Base-by-base conservation (phyloP, 495 filamentous ascomycete species). In the Sordaria brevicollis region DNA sequence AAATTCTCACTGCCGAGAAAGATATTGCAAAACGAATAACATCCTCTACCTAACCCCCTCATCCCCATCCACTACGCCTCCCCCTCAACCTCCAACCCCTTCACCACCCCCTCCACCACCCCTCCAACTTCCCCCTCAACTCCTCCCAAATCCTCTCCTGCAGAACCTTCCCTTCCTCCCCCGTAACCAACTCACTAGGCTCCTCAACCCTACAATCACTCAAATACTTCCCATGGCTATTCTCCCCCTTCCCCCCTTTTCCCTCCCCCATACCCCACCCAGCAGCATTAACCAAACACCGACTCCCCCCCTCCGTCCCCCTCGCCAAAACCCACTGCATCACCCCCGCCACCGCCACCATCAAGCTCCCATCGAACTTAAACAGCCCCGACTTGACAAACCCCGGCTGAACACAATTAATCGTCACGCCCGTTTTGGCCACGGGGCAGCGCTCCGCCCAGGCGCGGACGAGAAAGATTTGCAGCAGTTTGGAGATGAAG, bases 61-160 rank as follows among this genome's bases (percentile, higher is more conserved):
- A n/a, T n/a, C n/a, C n/a, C n/a, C n/a, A n/a, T n/a, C n/a, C n/a
- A n/a, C n/a, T n/a, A n/a, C n/a, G n/a, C n/a, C n/a, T n/a, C n/a
- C n/a, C n/a, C n/a, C 21, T 57, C 11, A 57, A 31, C 21, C 49
- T 57, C 41, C 41, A 49, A 49, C 13, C 11, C 21, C 49, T 31
- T 11, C 77, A 75, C 69, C 71, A 79, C 68, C 74, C 66, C 72
- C 76, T 77, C 33, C 67, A 67, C 5, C 25, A 86, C 76, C 36
- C 80, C 70, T 86, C 85, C 41, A 88, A 35, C 65, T 88, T 85
- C 29, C 69, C 71, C 17, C 76, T 75, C 9, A 89, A 35, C 77
- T 90, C 86, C n/a, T 70, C 70, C 81, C 87, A 85, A 8, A 90
- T 78, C 74, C 78, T 80, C 34, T 38, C 68, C 39, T 72, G 71